Base-by-base conservation (phyloP, 257 asterid species). In the Solanum ossicruentum region DNA sequence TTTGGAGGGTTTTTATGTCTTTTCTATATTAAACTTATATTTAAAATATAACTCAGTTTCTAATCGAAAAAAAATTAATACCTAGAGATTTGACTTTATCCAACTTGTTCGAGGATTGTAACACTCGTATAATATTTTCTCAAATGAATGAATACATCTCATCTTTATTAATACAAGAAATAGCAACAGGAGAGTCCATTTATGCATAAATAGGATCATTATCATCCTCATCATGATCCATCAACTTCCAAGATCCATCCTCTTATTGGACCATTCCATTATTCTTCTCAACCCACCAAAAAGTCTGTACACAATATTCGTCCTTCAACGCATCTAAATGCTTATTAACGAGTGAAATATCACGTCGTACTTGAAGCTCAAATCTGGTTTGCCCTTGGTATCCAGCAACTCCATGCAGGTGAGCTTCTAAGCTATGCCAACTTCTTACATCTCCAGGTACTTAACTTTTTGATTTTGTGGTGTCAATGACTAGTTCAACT, bases 231-330 rank as follows among this genome's bases (percentile, higher is more conserved):
- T 92, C 93, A 88, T 86, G 93, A 87, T 94, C 98, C 88, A 52
- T 81, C 85, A 94, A 85, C 49, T 88, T 83, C 98, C 98, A 95
- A 51, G 95, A 86, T 39, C 96, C 96, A 91, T 93, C 98, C 1
- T 78, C 89, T 66, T 87, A 88, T 85, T 94, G 98, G 90, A 93
- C 94, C 96, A 96, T 92, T 8, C 98, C 98, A 57, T 90, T 92
- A 43, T 96, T 88, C 89, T 88, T 89, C 78, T 92, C 89, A 78
- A 92, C 86, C 94, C 94, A 90, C 98, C 99, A 96, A 0, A 90
- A 83, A 80, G 23, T 87, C 2, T 94, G 96, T 10, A 93, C 93
- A n/a, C 92, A 83, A 58, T 91, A 77, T 72, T 90, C 93, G 80
- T 93, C 94, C 82, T 90, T 91, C 88, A 96, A 85, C 0, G 43